A percentile compares a stretch with the other conserved stretches of the same genome.
Conservation (phyloP, 106 monocot species). For the Apostasia ramifera region DNA sequence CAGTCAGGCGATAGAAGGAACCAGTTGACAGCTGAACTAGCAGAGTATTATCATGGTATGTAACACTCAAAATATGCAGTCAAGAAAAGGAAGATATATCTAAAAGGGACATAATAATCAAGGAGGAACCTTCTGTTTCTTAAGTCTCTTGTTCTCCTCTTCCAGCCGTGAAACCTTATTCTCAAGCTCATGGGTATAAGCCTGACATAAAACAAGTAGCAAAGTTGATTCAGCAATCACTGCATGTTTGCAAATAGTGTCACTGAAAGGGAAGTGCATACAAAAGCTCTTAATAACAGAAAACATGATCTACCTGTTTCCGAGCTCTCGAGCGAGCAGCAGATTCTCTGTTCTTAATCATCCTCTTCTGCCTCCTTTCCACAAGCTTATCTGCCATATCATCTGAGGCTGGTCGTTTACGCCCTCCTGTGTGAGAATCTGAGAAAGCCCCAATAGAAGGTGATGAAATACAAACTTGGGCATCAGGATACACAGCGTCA, state of each 20-base stretch:
- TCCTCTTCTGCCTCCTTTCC: conserved; percentile 90
- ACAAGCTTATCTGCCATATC: conserved; percentile 51
- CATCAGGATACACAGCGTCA: conserved; percentile 36
- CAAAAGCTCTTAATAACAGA: neutral
- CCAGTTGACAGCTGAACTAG: too few species aligned
- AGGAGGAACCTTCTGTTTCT: conserved; percentile 57
- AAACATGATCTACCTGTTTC: conserved; percentile 58
- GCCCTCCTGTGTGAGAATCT: conserved; percentile 37
- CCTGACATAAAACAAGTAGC: conserved; percentile 30
- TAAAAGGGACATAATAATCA: neutral
- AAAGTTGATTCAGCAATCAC: neutral
- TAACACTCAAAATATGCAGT: too few species aligned
- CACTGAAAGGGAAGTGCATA: neutral
- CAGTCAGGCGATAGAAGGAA: too few species aligned
- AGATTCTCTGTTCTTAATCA: conserved; percentile 96
- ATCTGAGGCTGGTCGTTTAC: conserved; percentile 34
- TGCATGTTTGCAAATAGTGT: neutral
- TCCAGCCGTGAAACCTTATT: conserved; percentile 84
- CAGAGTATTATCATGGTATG: too few species aligned
- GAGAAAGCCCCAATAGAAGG: conserved; percentile 27
- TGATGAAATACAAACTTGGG: conserved; percentile 25
- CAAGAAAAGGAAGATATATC: too few species aligned
- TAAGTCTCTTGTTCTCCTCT: conserved; percentile 85
- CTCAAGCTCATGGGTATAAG: conserved; percentile 93
- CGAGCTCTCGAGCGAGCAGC: conserved; percentile 96